Percentiles rank a stretch among this genome's conserved stretches.
These are phyloP conservation scores for Infundibulicybe gibba DNA, from an alignment of 768 basidiomycete genomes.

Conservation along the genomic window DNA sequence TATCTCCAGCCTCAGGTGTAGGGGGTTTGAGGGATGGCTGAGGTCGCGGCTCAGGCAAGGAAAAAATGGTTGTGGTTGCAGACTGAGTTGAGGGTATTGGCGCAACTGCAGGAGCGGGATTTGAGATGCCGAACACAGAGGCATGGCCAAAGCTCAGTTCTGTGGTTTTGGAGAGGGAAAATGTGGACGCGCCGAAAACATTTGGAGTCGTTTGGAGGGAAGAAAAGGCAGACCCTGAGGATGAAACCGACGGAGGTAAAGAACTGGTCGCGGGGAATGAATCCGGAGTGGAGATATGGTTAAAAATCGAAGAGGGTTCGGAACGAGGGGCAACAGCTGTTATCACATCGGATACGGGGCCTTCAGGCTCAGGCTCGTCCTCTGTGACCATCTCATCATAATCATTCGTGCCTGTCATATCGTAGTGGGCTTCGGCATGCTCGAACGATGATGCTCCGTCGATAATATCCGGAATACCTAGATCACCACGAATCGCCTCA, in stretches of 20 bases:
- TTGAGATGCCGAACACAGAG: constrained; percentile 31
- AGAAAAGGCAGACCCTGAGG: constrained; percentile 27
- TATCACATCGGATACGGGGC: too few species aligned
- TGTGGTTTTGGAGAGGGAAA: too few species aligned
- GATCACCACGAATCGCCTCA: constrained; percentile 55
- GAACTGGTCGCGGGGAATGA: too few species aligned
- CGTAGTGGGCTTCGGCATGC: constrained; percentile 13
- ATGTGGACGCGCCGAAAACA: constrained; percentile 20
- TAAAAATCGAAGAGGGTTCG: too few species aligned
- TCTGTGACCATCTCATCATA: constrained; percentile 11
- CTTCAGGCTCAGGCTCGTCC: too few species aligned
- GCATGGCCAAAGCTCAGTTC: not conserved
- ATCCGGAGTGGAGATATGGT: too few species aligned
- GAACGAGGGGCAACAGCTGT: too few species aligned
- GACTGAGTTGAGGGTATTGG: too few species aligned
- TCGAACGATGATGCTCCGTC: constrained; percentile 46
- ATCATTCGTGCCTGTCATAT: constrained; percentile 9
- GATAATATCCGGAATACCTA: constrained; percentile 61
- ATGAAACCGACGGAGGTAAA: too few species aligned
- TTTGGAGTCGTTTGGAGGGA: constrained; percentile 33
- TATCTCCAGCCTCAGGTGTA: too few species aligned
- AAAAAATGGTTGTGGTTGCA: too few species aligned
- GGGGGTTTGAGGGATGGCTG: not conserved
- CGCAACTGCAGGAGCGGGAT: too few species aligned
- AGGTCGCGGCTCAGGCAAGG: constrained; percentile 6